Base-by-base conservation (phyloP, 495 filamentous ascomycete genomes). In the Aspergillus sclerotioniger region DNA sequence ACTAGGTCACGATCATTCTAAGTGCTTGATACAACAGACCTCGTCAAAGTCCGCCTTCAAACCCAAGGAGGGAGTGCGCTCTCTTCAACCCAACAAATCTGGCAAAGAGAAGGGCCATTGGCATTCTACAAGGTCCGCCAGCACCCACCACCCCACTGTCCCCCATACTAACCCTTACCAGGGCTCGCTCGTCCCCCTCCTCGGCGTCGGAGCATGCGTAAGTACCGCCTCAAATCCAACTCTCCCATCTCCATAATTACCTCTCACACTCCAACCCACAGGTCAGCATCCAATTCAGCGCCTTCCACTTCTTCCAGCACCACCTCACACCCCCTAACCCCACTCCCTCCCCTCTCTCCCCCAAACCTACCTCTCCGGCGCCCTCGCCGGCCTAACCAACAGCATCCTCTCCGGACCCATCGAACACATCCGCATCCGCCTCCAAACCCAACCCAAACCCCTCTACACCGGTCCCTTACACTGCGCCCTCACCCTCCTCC, bases 141-240 rank as follows among this genome's bases (percentile, higher is more conserved):
- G 25, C 25, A 25, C 25, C 25, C 2, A 2, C 25, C 25, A 25
- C 25, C 25, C 2, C 25, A 25, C 25, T 25, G 5, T 25, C 2
- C 25, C 25, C 25, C 25, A 25, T 25, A 25, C 25, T 25, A 48
- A 58, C 15, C 12, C 8, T 15, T 33, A 6, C 2, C 32, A 62
- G 60, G 90, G 90, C 53, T 92, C 90, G 1, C 77, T 94, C 12
- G 92, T 90, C 4, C 90, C 90, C 0, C 76, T 96, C 6, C 72
- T 94, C 19, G 90, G 91, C 32, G 92, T 96, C 65, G 90, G 90
- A 59, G 90, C 91, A 51, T 96, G 90, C 71, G 90, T 93, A 56
- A 8, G 56, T 51, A 35, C 20, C 32, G 0, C 21, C 21, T 4
- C 17, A 35, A 4, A 31, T 20, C 10, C 16, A n/a, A n/a, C n/a